Base-by-base conservation (phyloP, 2,329 filamentous ascomycete species). In the Diaporthe citrichinensis region DNA sequence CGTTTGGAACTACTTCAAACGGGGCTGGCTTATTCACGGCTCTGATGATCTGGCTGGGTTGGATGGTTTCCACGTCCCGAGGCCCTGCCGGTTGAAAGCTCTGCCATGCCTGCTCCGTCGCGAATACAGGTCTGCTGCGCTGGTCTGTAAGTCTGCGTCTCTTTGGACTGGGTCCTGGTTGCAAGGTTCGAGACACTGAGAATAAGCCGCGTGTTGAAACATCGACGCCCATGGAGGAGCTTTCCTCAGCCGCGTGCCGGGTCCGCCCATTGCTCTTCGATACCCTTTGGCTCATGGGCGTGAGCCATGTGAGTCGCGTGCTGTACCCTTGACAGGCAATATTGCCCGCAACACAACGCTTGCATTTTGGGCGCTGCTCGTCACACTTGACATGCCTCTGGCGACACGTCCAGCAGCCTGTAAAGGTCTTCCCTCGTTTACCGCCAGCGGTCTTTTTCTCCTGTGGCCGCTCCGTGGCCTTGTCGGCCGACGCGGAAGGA, bases 381-480 rank as follows among this genome's bases (percentile, higher is more conserved):
- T 61, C 58, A 7, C 58, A 61, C 20, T 61, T 61, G n/a, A 61
- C 58, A 14, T 61, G 58, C 58, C 58, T 36, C 15, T 28, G 14
- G 36, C 58, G 58, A 61, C 58, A 61, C 17, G 58, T 61, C 58
- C 58, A 61, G 36, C 58, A 61, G 23, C 58, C 58, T 10, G 58
- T 61, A 14, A 41, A 61, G 14, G 58, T 61, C n/a, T 61, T 61
- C 7, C 58, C 23, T 17, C 58, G 36, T 61, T 17, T 41, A 17
- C 58, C 15, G 3, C 23, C 23, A 61, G 10, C 6, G 23, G 36
- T 8, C 0, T 9, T 36, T 0, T 17, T 36, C 57, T 36, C 34
- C 58, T 25, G 34, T 25, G 36, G 7, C 36, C 34, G 58, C 12
- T 28, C 36, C 9, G 36, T 17, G 55, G 12, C 28, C 8, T n/a